Conservation (phyloP, 805 yeast species). For the Myxozyma vanderwaltii region DNA sequence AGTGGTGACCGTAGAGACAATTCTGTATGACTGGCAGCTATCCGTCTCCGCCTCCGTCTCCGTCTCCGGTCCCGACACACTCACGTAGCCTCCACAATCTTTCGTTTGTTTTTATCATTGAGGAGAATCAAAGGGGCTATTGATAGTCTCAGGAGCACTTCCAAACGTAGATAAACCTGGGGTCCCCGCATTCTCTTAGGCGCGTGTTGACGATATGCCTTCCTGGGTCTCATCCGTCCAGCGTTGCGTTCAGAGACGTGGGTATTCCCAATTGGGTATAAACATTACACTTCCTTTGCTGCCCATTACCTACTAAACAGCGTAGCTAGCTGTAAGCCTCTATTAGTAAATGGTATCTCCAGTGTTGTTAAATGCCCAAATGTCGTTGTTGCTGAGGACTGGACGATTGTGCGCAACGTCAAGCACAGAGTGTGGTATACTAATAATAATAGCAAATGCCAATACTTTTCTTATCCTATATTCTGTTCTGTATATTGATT, state of each 20-base stretch:
- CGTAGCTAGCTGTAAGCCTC: too few species aligned
- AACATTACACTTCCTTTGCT: background rate
- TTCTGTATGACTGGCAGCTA: background rate
- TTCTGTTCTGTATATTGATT: too few species aligned
- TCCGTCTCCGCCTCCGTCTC: conserved; percentile 11
- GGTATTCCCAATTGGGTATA: background rate
- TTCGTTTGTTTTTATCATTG: background rate
- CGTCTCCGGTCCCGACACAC: background rate
- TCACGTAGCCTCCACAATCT: background rate
- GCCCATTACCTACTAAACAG: background rate
- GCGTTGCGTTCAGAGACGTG: too few species aligned
- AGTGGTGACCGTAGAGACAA: background rate
- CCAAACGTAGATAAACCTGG: conserved; percentile 2
- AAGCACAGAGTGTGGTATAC: too few species aligned
- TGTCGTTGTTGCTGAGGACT: too few species aligned
- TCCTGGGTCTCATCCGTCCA: background rate
- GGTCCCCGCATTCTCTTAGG: background rate
- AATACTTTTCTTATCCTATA: too few species aligned
- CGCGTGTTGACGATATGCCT: background rate
- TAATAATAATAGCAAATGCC: too few species aligned
- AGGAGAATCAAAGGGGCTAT: background rate
- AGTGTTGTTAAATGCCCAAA: too few species aligned
- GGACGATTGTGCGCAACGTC: too few species aligned
- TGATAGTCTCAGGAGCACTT: background rate
- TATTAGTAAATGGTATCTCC: too few species aligned